Base-by-base conservation (phyloP, 768 basidiomycete species). In the Naematelia aurantialba region DNA sequence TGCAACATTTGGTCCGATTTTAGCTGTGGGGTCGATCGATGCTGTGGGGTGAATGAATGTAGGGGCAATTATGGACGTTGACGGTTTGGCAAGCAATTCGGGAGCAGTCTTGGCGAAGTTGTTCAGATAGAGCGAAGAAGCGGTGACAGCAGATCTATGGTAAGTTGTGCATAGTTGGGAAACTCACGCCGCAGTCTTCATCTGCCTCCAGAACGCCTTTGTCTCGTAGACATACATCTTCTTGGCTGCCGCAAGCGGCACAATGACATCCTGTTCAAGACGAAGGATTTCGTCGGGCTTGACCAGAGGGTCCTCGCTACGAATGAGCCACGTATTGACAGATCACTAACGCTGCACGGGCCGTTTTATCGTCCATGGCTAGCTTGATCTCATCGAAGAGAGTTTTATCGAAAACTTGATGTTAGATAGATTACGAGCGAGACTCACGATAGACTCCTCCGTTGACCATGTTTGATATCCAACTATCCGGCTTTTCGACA, bases 201-300 rank as follows among this genome's bases (percentile, higher is more conserved):
- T 79, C 61, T 80, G 79, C 5, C 76, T 64, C 79, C 79, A 81
- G 62, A 78, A 78, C 31, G 77, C 72, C 14, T 61, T 71, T 19
- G 76, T 73, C 62, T 76, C 72, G 74, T 76, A 80, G 1, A 79
- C 80, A 60, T 72, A 80, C 51, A 81, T 76, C 71, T 80, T 80
- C 56, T 66, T 66, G 19, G 65, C 49, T 5, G 74, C 71, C 2
- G 79, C 79, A 5, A 81, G 68, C 10, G 79, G 79, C 3, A 79
- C 78, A 47, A 81, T 73, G 30, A 81, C 79, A 63, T 81, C 80
- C 65, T 79, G 79, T 62, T 81, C 80, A 21, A 81, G 63, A 30
- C 78, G 78, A 4, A 81, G 70, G 58, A 78, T 76, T 48, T 81
- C 80, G 63, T 79, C 79, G 12, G 70, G 60, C 50, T 76, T 67